Conservation (phyloP, 768 basidiomycete genomes). For the Calocera viscosa region DNA sequence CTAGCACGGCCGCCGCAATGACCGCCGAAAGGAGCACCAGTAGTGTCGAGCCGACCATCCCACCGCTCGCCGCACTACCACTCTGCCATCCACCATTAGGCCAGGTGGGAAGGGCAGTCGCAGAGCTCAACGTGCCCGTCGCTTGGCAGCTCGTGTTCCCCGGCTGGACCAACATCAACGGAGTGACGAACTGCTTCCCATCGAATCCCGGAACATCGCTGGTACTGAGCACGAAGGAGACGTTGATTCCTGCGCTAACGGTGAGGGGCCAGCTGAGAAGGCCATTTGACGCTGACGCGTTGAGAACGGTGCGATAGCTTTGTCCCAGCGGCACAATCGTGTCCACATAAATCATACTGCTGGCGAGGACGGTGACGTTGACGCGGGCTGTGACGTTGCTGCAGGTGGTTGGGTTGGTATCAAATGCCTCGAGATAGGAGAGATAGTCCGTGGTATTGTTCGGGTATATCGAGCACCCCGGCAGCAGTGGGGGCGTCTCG, state of each 20-base stretch:
- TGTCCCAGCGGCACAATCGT: not conserved
- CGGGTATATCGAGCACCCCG: not conserved
- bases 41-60: no score
- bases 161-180: not conserved
- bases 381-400: not conserved
- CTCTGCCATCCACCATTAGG: not conserved
- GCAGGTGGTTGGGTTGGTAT: not conserved
- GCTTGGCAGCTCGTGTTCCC: not conserved
- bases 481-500: not conserved
- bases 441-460: not conserved
- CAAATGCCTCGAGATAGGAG: not conserved
- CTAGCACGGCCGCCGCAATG: no score
- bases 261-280: not conserved
- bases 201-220: no score
- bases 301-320: not conserved
- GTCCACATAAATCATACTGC: not conserved
- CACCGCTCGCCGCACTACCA: no score
- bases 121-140: not conserved
- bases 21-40: no score
- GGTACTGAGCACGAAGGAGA: not conserved
- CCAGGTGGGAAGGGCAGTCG: not conserved
- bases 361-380: not conserved
- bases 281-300: not conserved
- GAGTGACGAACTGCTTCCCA: not conserved
- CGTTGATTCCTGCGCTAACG: not conserved